Conservation (phyloP, 371 early-diverging fungal species). For the Rhizopus microsporus region DNA sequence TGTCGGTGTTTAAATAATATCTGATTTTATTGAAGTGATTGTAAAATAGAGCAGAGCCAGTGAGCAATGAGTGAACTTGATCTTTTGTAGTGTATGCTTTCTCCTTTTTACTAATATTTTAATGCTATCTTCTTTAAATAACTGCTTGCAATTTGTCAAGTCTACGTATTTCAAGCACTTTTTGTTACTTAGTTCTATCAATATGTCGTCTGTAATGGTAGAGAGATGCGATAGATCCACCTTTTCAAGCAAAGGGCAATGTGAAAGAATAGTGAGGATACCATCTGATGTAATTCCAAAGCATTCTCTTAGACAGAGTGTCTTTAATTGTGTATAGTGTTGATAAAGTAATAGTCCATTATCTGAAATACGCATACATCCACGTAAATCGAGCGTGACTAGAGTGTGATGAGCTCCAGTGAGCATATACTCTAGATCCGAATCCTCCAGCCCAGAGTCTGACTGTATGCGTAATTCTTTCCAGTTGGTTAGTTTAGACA, state of each 20-base stretch:
- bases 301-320: conserved; percentile 15
- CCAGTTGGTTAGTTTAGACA: neutral
- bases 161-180: neutral
- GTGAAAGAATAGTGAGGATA: neutral
- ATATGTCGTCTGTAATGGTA: conserved; percentile 7
- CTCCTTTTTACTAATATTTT: neutral
- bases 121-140: neutral
- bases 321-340: conserved; percentile 1
- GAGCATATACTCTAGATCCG: neutral
- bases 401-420: neutral
- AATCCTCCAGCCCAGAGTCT: neutral
- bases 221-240: conserved; percentile 14
- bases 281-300: conserved; percentile 10
- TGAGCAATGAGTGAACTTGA: conserved; percentile 9
- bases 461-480: neutral
- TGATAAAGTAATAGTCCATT: neutral
- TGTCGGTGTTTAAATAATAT: conserved; percentile 10
- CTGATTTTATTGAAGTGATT: conserved; percentile 18
- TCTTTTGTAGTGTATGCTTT: conserved; percentile 4
- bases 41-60: conserved; percentile 2
- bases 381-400: conserved; percentile 9
- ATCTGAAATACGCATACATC: conserved; percentile 9
- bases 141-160: neutral
- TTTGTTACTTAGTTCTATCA: conserved; percentile 1
- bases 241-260: conserved; percentile 13